Evolutionary conservation across 2,329 filamentous ascomycete genomes (phyloP).

Genomic region (Sarocladium oryzae): DNA sequence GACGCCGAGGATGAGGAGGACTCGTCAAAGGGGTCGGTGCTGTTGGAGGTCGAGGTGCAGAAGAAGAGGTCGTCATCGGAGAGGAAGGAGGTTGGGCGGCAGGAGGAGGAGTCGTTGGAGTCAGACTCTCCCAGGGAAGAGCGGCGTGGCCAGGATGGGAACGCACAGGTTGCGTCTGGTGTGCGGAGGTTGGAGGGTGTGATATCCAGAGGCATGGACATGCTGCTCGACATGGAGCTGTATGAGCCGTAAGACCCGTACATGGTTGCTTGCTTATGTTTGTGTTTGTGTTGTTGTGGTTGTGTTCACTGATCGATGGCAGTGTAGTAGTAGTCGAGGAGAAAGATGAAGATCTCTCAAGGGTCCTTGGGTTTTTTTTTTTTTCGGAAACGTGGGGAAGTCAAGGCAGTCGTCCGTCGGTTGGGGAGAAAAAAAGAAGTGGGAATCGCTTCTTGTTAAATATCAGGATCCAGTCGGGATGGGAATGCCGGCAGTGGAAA

Average conservation of each 20-base stretch:
- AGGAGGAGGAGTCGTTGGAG: not conserved
- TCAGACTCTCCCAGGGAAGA: slow-evolving; percentile 39
- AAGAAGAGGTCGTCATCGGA: slow-evolving; percentile 60
- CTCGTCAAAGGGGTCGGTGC: slow-evolving; percentile 40
- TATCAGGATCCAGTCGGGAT: not conserved
- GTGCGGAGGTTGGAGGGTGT: slow-evolving; percentile 30
- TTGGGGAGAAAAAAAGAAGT: not conserved
- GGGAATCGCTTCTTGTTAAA: not conserved
- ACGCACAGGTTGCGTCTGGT: slow-evolving; percentile 44
- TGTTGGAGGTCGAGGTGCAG: slow-evolving; percentile 14
- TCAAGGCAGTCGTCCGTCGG: not conserved
- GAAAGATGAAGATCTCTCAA: no score
- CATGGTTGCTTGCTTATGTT: slow-evolving; percentile 29
- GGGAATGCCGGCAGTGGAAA: no score
- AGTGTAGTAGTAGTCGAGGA: no score
- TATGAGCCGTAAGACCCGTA: slow-evolving; percentile 45
- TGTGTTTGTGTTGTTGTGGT: slow-evolving; percentile 15
- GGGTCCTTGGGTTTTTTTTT: slow-evolving; percentile 7
- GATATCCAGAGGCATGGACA: slow-evolving; percentile 41
- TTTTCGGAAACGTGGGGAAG: slow-evolving; percentile 13
- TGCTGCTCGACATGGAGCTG: slow-evolving; percentile 38
- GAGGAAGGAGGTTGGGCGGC: slow-evolving; percentile 47
- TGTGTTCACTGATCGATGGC: slow-evolving; percentile 4
- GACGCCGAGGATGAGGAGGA: not conserved
- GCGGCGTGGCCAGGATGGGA: slow-evolving; percentile 52